Evolutionary conservation across 2,329 filamentous ascomycete genomes (phyloP), one percentile per base, ranked within the genome.

Genomic region (Neofusicoccum sp.): DNA sequence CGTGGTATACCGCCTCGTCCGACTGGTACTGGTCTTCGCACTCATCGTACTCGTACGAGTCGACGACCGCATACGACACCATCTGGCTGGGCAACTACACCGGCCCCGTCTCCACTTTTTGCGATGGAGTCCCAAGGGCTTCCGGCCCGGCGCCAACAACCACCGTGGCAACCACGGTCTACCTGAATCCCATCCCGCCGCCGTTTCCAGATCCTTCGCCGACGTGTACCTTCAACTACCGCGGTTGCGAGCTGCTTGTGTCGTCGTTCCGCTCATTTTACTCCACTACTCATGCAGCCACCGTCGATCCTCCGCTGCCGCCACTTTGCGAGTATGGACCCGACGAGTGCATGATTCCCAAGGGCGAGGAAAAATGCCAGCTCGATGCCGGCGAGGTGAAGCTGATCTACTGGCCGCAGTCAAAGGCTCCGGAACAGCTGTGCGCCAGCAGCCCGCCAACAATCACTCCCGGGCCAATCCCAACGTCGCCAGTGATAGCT

Each of bases 211-310:
- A 39, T 3, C 61, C 61, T 2, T 54, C 61, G 33, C 61, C 61
- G 3, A 62, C 61, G 6, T 62, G 61, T 41, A 56, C 49, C 31
- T 62, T 54, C 61, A 34, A 62, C 61, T 62, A 56, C 9, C 33
- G 28, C 22, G 61, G 61, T 31, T 62, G 61, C 50, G 49, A 54
- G 49, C 49, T 45, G 33, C 28, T 56, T 7, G 49, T 62, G 4
- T 14, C 12, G 33, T 62, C 61, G 4, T 48, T 31, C 31, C 49
- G 49, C n/a, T 43, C 41, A 9, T 37, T 28, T 22, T 41, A 54
- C 11, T 31, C 61, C 1, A 62, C 49, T 4, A 8, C 54, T 3
- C 54, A 58, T 3, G 37, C 54, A 6, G 36, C 36, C 14, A 58
- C 54, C n/a, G 54, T 45, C 39, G 28, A 28, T 6, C 54, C 54